phyloP scores from a whole-genome alignment of 352 stramenopile species.

The Saprolegnia diclina region DNA sequence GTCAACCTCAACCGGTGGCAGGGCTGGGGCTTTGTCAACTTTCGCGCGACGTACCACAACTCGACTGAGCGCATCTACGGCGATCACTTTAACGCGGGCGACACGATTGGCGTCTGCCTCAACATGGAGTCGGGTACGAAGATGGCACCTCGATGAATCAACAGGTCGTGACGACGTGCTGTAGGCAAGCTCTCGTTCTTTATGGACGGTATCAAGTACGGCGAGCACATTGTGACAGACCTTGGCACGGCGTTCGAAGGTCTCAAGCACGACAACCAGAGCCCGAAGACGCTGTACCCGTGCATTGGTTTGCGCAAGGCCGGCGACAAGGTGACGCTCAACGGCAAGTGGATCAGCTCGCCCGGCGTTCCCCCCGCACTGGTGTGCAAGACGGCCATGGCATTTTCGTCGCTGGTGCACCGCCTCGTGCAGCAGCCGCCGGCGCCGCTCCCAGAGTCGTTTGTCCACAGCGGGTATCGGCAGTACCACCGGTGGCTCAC shows the following conservation, averaged over 20 bases:
- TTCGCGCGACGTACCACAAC: constrained; percentile 92
- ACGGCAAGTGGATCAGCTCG: constrained; percentile 90
- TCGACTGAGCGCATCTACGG: constrained; percentile 87
- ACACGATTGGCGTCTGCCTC: constrained; percentile 98
- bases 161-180: background rate
- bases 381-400: constrained; percentile 79
- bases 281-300: constrained; percentile 89
- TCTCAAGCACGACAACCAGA: constrained; percentile 69
- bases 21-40: constrained; percentile 97
- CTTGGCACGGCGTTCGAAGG: constrained; percentile 96
- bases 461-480: constrained; percentile 68
- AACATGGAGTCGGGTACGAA: constrained; percentile 89
- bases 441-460: constrained; percentile 45
- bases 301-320: constrained; percentile 95
- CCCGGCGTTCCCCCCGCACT: constrained; percentile 67
- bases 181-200: constrained; percentile 96
- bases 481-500: constrained; percentile 83
- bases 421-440: constrained; percentile 57
- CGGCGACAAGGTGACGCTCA: constrained; percentile 93
- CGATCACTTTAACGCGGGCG: constrained; percentile 88
- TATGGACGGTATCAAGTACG: constrained; percentile 98
- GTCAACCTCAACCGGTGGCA: constrained; percentile 79
- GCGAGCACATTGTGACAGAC: constrained; percentile 98
- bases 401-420: constrained; percentile 86
- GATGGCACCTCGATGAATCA: background rate